These are phyloP conservation scores for Salvia miltiorrhiza DNA, from an alignment of 257 asterid species.

Conservation along the genomic window DNA sequence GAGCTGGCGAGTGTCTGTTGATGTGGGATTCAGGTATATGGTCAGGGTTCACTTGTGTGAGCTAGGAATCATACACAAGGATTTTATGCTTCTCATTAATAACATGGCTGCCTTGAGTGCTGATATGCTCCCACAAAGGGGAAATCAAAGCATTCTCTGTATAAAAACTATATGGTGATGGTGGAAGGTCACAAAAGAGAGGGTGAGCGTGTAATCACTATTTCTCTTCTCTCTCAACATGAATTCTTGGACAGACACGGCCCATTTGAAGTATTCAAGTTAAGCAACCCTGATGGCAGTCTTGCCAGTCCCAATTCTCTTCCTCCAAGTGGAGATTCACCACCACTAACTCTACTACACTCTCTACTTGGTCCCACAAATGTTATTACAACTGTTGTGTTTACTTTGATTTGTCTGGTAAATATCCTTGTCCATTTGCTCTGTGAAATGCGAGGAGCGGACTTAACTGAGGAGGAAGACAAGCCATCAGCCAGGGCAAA, in stretches of 20 bases:
- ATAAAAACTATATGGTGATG: slow-evolving; percentile 43
- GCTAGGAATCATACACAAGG: slow-evolving; percentile 17
- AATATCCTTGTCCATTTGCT: slow-evolving; percentile 35
- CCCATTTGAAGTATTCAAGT: slow-evolving; percentile 56
- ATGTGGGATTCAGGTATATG: slow-evolving; percentile 60
- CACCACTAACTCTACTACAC: slow-evolving; percentile 13
- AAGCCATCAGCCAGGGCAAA: slow-evolving; percentile 25
- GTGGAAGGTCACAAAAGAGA: slow-evolving; percentile 50
- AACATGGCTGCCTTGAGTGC: slow-evolving; percentile 35
- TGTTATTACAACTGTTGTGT: slow-evolving; percentile 29
- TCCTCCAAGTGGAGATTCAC: slow-evolving; percentile 15
- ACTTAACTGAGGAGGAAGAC: slow-evolving; percentile 22
- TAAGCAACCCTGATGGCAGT: slow-evolving; percentile 55
- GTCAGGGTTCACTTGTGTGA: slow-evolving; percentile 53
- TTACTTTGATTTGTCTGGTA: slow-evolving; percentile 35
- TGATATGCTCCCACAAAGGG: slow-evolving; percentile 38
- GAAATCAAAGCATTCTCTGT: slow-evolving; percentile 32
- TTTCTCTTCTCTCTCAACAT: slow-evolving; percentile 36
- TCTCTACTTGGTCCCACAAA: slow-evolving; percentile 29
- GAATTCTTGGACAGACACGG: slow-evolving; percentile 19
- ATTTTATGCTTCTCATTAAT: slow-evolving; percentile 37
- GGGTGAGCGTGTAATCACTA: slow-evolving; percentile 38
- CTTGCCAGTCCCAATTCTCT: slow-evolving; percentile 43
- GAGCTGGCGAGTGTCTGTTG: slow-evolving; percentile 46
- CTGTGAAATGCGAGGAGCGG: slow-evolving; percentile 25